phyloP scores from a whole-genome alignment of 371 early-diverging fungal genomes.

The Thermomucor indicae-seudaticae region DNA sequence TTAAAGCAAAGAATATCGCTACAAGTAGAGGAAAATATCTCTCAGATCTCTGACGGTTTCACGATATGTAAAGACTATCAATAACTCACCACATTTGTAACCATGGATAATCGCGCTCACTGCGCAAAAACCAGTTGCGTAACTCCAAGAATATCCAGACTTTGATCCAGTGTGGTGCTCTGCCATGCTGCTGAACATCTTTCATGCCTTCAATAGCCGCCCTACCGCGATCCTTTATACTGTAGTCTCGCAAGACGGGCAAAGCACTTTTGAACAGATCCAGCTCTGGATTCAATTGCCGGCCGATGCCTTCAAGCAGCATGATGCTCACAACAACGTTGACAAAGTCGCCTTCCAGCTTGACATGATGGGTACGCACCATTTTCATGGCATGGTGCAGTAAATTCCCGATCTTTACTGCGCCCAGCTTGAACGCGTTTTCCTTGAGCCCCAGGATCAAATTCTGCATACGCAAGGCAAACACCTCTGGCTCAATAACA shows the following conservation, averaged over 20 bases:
- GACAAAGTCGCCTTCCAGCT: conserved; percentile 90
- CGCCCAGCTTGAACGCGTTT: conserved; percentile 73
- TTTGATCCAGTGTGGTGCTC: conserved; percentile 57
- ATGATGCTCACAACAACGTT: conserved; percentile 89
- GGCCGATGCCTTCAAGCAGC: conserved; percentile 92
- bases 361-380: conserved; percentile 89
- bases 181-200: conserved; percentile 46
- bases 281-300: conserved; percentile 84
- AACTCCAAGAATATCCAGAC: conserved; percentile 79
- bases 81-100: conserved; percentile 37
- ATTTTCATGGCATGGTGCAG: conserved; percentile 74
- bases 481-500: conserved; percentile 73
- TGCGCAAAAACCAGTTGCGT: conserved; percentile 55
- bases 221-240: conserved; percentile 55
- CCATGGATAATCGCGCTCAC: conserved; percentile 45
- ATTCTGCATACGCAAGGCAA: conserved; percentile 73
- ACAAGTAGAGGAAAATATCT: background rate
- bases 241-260: conserved; percentile 71
- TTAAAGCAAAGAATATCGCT: conserved; percentile 14
- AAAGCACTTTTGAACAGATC: conserved; percentile 84
- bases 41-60: background rate
- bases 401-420: conserved; percentile 76
- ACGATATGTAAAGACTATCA: background rate
- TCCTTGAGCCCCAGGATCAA: conserved; percentile 67
- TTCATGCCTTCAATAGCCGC: conserved; percentile 49